Percentiles rank a stretch among this genome's conserved stretches.
phyloP scores from a whole-genome alignment of 805 yeast genomes.

The Ogataea siamensis region DNA sequence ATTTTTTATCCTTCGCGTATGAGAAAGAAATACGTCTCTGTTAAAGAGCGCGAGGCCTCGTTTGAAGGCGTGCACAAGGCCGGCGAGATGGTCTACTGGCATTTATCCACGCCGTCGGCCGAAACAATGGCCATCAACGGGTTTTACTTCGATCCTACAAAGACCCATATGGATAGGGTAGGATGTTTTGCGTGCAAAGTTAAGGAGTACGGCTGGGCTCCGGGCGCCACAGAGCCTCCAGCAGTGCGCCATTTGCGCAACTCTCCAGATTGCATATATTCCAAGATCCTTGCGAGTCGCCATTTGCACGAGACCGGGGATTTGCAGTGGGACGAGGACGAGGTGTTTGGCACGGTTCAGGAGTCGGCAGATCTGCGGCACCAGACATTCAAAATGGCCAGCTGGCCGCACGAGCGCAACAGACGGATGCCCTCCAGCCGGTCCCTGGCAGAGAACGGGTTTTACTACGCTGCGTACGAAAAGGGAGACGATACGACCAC shows the following conservation, averaged over 20 bases:
- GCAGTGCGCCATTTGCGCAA: slow-evolving; percentile 24
- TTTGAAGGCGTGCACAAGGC: slow-evolving; percentile 21
- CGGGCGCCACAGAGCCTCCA: slow-evolving; percentile 20
- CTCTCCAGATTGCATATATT: slow-evolving; percentile 29
- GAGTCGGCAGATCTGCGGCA: slow-evolving; percentile 35
- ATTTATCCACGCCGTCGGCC: slow-evolving; percentile 26
- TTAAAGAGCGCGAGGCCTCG: slow-evolving; percentile 21
- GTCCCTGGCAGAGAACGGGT: slow-evolving; percentile 59
- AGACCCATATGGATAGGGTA: slow-evolving; percentile 45
- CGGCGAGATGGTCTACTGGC: slow-evolving; percentile 32
- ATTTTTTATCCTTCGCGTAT: slow-evolving; percentile 3
- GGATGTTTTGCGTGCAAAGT: slow-evolving; percentile 58
- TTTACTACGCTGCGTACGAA: slow-evolving; percentile 52
- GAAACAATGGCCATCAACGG: slow-evolving; percentile 53
- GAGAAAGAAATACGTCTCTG: slow-evolving; percentile 12
- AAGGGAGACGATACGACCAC: slow-evolving; percentile 52
- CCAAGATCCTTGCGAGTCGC: slow-evolving; percentile 21
- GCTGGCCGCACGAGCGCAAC: slow-evolving; percentile 45
- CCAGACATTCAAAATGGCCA: slow-evolving; percentile 38
- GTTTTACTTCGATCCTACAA: slow-evolving; percentile 55
- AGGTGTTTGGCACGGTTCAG: slow-evolving; percentile 36
- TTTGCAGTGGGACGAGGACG: slow-evolving; percentile 23
- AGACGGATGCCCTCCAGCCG: slow-evolving; percentile 40
- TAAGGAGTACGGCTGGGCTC: slow-evolving; percentile 57
- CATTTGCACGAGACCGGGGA: slow-evolving; percentile 13